A percentile compares a stretch with the other conserved stretches of the same genome.
Conservation (phyloP, 2,329 filamentous ascomycete genomes). For the Dryadomyces sulphureus region DNA sequence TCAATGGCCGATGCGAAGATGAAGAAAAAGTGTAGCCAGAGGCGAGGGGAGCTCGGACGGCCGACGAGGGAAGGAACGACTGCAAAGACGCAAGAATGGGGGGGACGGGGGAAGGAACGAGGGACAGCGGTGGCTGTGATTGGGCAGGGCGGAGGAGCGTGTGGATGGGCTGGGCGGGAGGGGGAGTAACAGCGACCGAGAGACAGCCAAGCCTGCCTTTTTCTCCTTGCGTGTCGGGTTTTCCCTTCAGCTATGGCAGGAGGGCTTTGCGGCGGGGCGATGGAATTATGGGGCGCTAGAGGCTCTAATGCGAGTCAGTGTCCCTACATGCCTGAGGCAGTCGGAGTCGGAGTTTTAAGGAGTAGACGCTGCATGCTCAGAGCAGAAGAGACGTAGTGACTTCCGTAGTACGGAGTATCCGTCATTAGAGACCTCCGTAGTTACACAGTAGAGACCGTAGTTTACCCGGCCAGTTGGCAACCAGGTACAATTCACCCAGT, state of each 20-base stretch:
- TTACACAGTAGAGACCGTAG: no score
- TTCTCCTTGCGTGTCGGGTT: background rate
- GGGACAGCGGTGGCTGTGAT: background rate
- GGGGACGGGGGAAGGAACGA: background rate
- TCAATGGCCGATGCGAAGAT: background rate
- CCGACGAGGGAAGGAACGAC: background rate
- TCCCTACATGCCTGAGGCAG: no score
- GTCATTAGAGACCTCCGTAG: no score
- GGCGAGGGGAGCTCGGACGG: background rate
- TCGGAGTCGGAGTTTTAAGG: no score
- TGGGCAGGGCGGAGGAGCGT: background rate
- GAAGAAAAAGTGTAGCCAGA: background rate
- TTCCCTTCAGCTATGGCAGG: conserved; percentile 1
- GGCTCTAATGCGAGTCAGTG: no score
- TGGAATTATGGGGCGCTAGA: background rate
- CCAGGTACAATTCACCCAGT: no score
- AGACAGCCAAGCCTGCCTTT: background rate
- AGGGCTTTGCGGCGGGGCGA: conserved; percentile 1
- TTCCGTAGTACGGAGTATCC: no score
- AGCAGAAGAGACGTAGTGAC: no score
- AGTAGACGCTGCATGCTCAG: no score
- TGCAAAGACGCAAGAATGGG: background rate
- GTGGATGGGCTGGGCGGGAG: background rate
- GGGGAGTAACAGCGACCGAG: background rate
- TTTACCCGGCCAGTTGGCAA: no score